A percentile compares a stretch with the other conserved stretches of the same genome.
Evolutionary conservation across 345 rosid genomes (phyloP).

Genomic region (Raphanus raphanistrum): DNA sequence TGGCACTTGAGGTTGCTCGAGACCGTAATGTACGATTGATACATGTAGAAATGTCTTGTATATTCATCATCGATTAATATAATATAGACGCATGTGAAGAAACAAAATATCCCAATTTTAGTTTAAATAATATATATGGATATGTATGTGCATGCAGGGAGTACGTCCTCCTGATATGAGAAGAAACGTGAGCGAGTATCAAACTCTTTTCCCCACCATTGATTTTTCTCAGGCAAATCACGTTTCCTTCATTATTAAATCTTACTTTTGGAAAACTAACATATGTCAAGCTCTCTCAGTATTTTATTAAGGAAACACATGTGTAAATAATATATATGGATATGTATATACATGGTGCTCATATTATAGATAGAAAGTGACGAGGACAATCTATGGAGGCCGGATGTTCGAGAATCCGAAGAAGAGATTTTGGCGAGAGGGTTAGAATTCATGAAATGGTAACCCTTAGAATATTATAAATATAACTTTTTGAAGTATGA

Average conservation of each 20-base stretch:
- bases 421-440: constrained; percentile 41
- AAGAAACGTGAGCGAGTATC: constrained; percentile 55
- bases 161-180: constrained; percentile 77
- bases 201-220: constrained; percentile 56
- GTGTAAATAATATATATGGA: background rate
- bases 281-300: background rate
- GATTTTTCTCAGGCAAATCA: constrained; percentile 68
- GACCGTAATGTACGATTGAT: constrained; percentile 61
- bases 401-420: constrained; percentile 41
- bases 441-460: constrained; percentile 45
- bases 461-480: background rate
- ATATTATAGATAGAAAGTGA: constrained; percentile 40
- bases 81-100: background rate
- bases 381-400: constrained; percentile 40
- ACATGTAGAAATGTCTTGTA: background rate
- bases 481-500: background rate
- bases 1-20: constrained; percentile 73
- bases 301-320: background rate
- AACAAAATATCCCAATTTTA: background rate
- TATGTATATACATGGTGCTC: background rate
- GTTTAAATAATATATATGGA: background rate
- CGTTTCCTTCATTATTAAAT: background rate
- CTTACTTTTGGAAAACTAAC: no score
- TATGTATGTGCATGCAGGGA: constrained; percentile 48
- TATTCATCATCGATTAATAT: background rate